These are phyloP conservation scores for Mortierella sp. DNA, from an alignment of 371 early-diverging fungal species.

Conservation along the genomic window DNA sequence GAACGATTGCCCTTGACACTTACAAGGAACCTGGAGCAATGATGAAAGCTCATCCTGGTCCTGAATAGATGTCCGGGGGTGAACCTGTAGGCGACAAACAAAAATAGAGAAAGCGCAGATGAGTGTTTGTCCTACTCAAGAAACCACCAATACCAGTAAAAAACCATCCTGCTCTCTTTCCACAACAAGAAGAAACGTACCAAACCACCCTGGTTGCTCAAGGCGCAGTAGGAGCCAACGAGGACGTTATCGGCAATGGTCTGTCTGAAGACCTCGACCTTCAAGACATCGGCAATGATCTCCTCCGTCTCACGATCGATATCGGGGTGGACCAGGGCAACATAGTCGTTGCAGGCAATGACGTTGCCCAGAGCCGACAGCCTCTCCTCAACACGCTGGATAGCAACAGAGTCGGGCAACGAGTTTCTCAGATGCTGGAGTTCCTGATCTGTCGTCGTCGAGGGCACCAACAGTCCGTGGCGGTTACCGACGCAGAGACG, in stretches of 20 bases:
- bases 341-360: constrained; percentile 99
- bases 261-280: constrained; percentile 99
- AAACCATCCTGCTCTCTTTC: not conserved
- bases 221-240: constrained; percentile 98
- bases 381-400: constrained; percentile 99
- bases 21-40: constrained; percentile 97
- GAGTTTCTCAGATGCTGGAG: constrained; percentile 98
- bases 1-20: constrained; percentile 40
- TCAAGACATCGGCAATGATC: constrained; percentile 97
- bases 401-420: constrained; percentile 95
- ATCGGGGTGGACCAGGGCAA: constrained; percentile 99
- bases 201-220: constrained; percentile 99
- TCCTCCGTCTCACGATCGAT: constrained; percentile 99
- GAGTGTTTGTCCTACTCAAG: not conserved
- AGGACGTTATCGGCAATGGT: constrained; percentile 98
- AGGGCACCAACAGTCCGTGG: constrained; percentile 97
- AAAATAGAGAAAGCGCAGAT: constrained; percentile 1
- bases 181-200: constrained; percentile 55
- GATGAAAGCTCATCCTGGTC: constrained; percentile 99
- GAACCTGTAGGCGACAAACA: constrained; percentile 66
- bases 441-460: constrained; percentile 99
- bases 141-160: not conserved
- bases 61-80: constrained; percentile 96
- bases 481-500: constrained; percentile 97
- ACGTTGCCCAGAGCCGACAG: constrained; percentile 99